These are phyloP conservation scores for Penicillium sp. DNA, from an alignment of 2,329 filamentous ascomycete genomes.

Conservation along the genomic window DNA sequence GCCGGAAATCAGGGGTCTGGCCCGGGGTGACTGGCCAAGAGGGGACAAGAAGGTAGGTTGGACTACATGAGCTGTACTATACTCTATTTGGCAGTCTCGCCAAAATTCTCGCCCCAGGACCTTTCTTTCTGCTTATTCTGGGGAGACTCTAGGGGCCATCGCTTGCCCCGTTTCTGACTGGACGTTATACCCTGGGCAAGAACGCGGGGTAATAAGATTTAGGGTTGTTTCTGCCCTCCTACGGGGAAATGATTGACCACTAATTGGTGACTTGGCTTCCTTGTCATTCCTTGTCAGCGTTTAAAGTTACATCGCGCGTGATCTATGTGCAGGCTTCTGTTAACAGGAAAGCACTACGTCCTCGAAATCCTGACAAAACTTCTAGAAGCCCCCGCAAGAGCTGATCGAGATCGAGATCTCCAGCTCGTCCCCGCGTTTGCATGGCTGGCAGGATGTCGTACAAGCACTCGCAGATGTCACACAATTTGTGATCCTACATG, in stretches of 20 bases:
- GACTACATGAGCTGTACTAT: background rate
- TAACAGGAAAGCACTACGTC: conserved; percentile 8
- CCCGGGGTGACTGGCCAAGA: conserved; percentile 4
- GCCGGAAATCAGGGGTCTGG: background rate
- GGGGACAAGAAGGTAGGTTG: background rate
- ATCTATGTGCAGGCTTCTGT: background rate
- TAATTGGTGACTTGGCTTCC: background rate
- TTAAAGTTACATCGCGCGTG: background rate
- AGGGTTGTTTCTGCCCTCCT: background rate
- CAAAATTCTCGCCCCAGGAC: conserved; percentile 2
- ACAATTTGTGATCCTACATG: conserved; percentile 13
- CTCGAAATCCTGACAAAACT: background rate
- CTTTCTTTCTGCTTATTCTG: background rate
- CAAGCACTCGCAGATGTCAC: conserved; percentile 14
- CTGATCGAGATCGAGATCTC: background rate
- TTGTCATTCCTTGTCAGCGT: background rate
- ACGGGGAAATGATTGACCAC: background rate
- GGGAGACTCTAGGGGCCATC: background rate
- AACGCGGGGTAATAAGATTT: background rate
- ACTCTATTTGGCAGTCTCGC: background rate
- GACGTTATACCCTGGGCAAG: background rate
- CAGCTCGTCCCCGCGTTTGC: background rate
- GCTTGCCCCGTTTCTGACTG: background rate
- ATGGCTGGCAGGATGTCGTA: conserved; percentile 8
- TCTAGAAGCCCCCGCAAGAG: conserved; percentile 2